These are phyloP conservation scores for Tulasnella sp. DNA, from an alignment of 768 basidiomycete genomes.

Conservation along the genomic window DNA sequence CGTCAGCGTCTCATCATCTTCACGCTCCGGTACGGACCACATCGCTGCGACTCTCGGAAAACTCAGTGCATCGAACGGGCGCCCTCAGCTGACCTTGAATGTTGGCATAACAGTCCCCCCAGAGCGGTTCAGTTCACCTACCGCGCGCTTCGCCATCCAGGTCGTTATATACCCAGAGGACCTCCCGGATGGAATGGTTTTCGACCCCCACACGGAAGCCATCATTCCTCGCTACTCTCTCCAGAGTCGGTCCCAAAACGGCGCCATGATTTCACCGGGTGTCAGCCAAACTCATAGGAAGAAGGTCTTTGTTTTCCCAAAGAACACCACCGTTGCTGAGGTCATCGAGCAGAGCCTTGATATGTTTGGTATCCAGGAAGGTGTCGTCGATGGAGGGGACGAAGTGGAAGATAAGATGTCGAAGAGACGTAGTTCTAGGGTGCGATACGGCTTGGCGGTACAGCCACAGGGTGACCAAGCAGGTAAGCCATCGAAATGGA, in stretches of 20 bases:
- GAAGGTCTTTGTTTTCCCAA: slow-evolving; percentile 84
- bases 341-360: slow-evolving; percentile 88
- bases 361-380: slow-evolving; percentile 86
- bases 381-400: slow-evolving; percentile 98
- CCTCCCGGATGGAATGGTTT: slow-evolving; percentile 87
- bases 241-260: slow-evolving; percentile 38
- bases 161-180: slow-evolving; percentile 80
- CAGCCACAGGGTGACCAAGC: slow-evolving; percentile 36
- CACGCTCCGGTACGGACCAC: neutral
- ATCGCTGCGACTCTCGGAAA: neutral
- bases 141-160: slow-evolving; percentile 74
- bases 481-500: slow-evolving; percentile 37
- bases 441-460: slow-evolving; percentile 70
- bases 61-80: neutral
- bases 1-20: neutral
- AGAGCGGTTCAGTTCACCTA: slow-evolving; percentile 72
- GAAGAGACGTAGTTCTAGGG: slow-evolving; percentile 67
- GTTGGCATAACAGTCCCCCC: slow-evolving; percentile 37
- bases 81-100: slow-evolving; percentile 9
- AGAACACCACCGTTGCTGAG: slow-evolving; percentile 92
- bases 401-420: slow-evolving; percentile 88
- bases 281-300: slow-evolving; percentile 51
- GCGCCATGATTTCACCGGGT: slow-evolving; percentile 35
- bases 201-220: slow-evolving; percentile 85
- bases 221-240: slow-evolving; percentile 79